These are phyloP conservation scores for Rhamnella rubrinervis DNA, from an alignment of 331 rosid genomes.

Conservation along the genomic window DNA sequence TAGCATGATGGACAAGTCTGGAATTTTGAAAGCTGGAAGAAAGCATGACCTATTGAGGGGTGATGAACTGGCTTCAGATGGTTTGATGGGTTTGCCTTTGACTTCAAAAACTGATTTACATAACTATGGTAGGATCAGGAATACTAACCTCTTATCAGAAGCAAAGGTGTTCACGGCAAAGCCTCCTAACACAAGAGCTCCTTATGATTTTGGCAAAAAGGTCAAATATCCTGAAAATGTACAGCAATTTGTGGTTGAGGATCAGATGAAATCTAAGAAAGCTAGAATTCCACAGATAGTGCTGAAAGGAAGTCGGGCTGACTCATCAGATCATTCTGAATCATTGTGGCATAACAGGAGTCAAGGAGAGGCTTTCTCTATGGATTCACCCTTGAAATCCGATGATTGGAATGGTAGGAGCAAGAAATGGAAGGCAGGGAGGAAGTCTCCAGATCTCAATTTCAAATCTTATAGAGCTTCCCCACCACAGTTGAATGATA, in stretches of 20 bases:
- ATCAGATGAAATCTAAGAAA: constrained; percentile 50
- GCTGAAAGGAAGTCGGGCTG: constrained; percentile 40
- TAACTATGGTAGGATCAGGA: constrained; percentile 48
- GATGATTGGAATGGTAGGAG: constrained; percentile 60
- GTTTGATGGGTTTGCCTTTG: constrained; percentile 52
- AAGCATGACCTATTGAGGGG: constrained; percentile 55
- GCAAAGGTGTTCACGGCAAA: constrained; percentile 44
- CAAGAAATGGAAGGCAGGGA: constrained; percentile 72
- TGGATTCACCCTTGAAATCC: constrained; percentile 53
- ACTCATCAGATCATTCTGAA: constrained; percentile 45
- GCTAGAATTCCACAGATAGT: constrained; percentile 40
- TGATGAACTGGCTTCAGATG: constrained; percentile 45
- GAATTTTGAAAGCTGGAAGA: constrained; percentile 57
- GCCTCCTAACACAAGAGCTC: constrained; percentile 52
- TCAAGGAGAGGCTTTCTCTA: constrained; percentile 47
- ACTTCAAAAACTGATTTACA: constrained; percentile 57
- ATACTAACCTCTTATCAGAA: constrained; percentile 44
- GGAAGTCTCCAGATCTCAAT: constrained; percentile 67
- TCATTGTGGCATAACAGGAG: constrained; percentile 41
- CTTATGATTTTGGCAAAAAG: constrained; percentile 52
- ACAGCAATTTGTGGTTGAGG: constrained; percentile 51
- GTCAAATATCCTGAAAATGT: constrained; percentile 52
- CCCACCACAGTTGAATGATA: constrained; percentile 68
- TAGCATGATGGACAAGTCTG: constrained; percentile 52
- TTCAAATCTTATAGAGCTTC: constrained; percentile 64